phyloP scores from a whole-genome alignment of 352 stramenopile species.

The Globisporangium paddicum region DNA sequence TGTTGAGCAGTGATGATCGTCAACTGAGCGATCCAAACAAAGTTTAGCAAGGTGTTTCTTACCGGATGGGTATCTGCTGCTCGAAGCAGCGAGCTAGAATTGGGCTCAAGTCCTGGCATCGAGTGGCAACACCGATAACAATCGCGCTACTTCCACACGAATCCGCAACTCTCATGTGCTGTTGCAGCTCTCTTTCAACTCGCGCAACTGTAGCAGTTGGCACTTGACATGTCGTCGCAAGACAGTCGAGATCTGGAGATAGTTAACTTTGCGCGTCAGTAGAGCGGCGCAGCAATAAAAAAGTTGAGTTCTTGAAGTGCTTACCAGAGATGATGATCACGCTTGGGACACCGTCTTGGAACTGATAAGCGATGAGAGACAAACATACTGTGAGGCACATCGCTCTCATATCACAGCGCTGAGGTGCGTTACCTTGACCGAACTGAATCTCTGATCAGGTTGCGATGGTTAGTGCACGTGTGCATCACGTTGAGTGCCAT shows the following conservation, averaged over 20 bases:
- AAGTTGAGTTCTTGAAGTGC: neutral
- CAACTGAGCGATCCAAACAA: neutral
- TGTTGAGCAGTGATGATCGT: neutral
- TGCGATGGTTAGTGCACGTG: neutral
- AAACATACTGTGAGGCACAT: neutral
- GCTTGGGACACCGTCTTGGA: neutral
- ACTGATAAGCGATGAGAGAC: neutral
- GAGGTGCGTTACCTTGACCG: neutral
- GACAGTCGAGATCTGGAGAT: neutral
- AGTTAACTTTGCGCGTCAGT: neutral
- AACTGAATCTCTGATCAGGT: neutral
- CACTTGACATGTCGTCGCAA: neutral
- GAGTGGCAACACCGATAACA: neutral
- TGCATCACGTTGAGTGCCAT: neutral
- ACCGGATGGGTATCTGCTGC: neutral
- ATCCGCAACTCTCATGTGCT: neutral
- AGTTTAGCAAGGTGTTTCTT: neutral
- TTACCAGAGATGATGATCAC: neutral
- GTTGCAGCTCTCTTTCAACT: neutral
- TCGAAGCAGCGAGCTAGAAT: neutral
- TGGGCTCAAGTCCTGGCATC: neutral
- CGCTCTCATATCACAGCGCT: neutral
- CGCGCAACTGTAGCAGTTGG: neutral
- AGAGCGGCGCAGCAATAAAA: neutral
- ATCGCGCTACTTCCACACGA: neutral